Evolutionary conservation across 345 rosid species (phyloP), one percentile per base, ranked within the genome.

Genomic region (Theobroma cacao): DNA sequence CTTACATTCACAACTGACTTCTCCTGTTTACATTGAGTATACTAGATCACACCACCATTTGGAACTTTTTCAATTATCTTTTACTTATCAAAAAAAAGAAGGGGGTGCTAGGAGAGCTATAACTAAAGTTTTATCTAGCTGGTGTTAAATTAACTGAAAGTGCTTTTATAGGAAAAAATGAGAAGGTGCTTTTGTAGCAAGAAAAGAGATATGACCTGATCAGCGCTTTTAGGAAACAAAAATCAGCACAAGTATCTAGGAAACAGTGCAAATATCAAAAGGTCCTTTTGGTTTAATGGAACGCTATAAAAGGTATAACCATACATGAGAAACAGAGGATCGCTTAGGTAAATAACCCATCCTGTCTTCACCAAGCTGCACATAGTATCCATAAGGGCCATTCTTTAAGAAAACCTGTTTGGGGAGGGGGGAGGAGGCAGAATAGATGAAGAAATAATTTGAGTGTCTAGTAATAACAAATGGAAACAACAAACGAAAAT

Each of bases 311-410:
- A 33, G 31, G n/a, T 43, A 36, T 40, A 68, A 78, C 33, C 88
- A 56, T 88, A 96, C 99, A 82, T 91, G 97, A 82, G 95, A 77
- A 76, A 84, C 85, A 45, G 91, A 89, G 52, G 97, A 89, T 77
- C 99, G 88, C 89, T 94, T 87, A 71, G 98, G 98, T 40, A 80
- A 28, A 78, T 84, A 89, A 53, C 93, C 97, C 41, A 76, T 90
- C 81, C 87, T 92, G 80, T 94, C 94, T 77, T 96, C 98, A 43
- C 98, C 98, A 74, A 96, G 98, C 85, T 96, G 99, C 76, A 96
- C 87, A 77, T 96, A 94, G 84, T 64, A 69, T 82, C 99, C 99
- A 76, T 94, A 96, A 45, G 99, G 99, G 77, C 99, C 99, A 73
- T 84, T 91, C 90, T 92, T 96, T 73, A 96, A 83, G 75, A 96